Evolutionary conservation across 208 protist species (phyloP).

Genomic region (Leishmania guyanensis): DNA sequence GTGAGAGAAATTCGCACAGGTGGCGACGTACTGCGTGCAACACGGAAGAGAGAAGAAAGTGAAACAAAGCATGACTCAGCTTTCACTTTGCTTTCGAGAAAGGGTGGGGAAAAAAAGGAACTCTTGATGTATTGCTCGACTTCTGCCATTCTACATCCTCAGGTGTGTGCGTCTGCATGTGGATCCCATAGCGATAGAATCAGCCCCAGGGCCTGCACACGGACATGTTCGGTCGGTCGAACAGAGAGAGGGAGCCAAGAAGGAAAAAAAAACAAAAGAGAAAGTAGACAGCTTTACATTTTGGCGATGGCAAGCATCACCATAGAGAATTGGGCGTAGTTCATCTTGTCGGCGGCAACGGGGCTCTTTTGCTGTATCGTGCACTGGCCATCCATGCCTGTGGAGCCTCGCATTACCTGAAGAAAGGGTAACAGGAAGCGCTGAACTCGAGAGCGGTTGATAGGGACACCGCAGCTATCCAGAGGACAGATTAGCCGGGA

Average conservation of each 20-base stretch:
- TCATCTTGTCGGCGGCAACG: slow-evolving; percentile 32
- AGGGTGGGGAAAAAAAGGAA: background rate
- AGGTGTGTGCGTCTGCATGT: background rate
- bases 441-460: slow-evolving; percentile 26
- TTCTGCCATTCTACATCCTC: background rate
- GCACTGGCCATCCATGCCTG: background rate
- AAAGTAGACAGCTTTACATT: slow-evolving; percentile 35
- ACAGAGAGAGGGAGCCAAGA: background rate
- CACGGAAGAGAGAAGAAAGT: slow-evolving; percentile 12
- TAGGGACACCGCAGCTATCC: slow-evolving; percentile 82
- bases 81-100: background rate
- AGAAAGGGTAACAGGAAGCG: slow-evolving; percentile 36
- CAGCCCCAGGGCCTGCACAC: background rate
- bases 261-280: background rate
- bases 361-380: background rate
- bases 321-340: slow-evolving; percentile 88
- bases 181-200: background rate
- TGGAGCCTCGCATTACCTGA: slow-evolving; percentile 20
- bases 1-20: background rate
- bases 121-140: background rate
- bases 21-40: background rate
- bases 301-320: slow-evolving; percentile 81
- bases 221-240: background rate
- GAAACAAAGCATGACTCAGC: background rate
- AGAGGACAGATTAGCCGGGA: slow-evolving; percentile 37